phyloP scores from a whole-genome alignment of 139 green algal species.

The Nannochloris sp. region DNA sequence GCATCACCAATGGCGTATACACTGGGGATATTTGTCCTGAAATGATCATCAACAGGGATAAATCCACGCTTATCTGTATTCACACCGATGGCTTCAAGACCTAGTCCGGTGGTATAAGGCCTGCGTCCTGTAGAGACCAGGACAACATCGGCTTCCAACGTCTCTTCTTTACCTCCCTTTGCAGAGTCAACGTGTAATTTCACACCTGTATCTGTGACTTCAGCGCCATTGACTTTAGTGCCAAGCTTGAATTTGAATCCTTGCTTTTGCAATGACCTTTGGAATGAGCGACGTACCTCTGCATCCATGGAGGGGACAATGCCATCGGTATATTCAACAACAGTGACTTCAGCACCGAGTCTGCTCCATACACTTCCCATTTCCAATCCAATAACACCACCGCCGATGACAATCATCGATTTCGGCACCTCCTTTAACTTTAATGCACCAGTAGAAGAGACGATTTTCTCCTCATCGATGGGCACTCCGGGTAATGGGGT shows the following conservation, averaged over 20 bases:
- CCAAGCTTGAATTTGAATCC: constrained; percentile 95
- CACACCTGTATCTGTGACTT: constrained; percentile 47
- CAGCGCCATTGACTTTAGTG: constrained; percentile 73
- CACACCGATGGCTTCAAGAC: constrained; percentile 83
- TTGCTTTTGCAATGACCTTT: constrained; percentile 92
- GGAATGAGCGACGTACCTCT: constrained; percentile 82
- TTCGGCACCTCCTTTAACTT: constrained; percentile 80
- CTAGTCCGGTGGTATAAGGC: constrained; percentile 66
- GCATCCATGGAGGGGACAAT: constrained; percentile 90
- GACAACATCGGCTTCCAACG: constrained; percentile 81
- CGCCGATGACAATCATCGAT: constrained; percentile 92
- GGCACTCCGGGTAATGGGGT: constrained; percentile 73
- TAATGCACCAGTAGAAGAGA: constrained; percentile 94
- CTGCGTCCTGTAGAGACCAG: constrained; percentile 84
- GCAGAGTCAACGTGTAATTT: constrained; percentile 52
- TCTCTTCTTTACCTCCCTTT: constrained; percentile 62
- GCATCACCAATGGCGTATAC: constrained; percentile 93
- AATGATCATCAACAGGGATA: constrained; percentile 75
- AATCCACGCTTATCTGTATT: constrained; percentile 64
- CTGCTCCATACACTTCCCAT: constrained; percentile 93
- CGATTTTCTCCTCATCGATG: constrained; percentile 94
- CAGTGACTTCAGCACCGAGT: constrained; percentile 87
- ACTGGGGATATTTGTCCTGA: constrained; percentile 45
- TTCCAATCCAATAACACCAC: constrained; percentile 96
- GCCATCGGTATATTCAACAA: constrained; percentile 89